A percentile compares a stretch with the other conserved stretches of the same genome.
phyloP scores from a whole-genome alignment of 257 asterid species.

The Primulina huaijiensis region DNA sequence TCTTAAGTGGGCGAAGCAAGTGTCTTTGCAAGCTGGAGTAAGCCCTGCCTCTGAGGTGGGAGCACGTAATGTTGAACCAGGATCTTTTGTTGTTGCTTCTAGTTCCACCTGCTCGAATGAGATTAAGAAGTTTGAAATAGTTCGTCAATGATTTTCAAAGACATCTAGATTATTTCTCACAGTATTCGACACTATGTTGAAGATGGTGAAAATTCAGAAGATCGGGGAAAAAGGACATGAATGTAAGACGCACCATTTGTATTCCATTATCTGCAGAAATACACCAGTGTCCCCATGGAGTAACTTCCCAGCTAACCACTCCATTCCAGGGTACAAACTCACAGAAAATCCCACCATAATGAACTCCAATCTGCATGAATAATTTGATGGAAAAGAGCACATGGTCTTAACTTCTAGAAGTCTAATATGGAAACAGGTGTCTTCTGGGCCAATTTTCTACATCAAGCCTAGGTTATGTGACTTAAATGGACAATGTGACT shows the following conservation, averaged over 20 bases:
- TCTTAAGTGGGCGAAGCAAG: constrained; percentile 69
- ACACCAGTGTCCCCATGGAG: constrained; percentile 87
- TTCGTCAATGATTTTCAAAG: background rate
- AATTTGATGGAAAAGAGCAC: background rate
- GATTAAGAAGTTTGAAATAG: constrained; percentile 12
- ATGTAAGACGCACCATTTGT: constrained; percentile 43
- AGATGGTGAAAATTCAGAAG: background rate
- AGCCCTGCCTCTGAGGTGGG: constrained; percentile 86
- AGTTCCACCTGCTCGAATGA: constrained; percentile 59
- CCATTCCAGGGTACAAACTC: constrained; percentile 97
- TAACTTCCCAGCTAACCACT: constrained; percentile 77
- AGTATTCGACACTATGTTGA: background rate
- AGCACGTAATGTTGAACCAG: constrained; percentile 89
- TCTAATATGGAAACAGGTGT: constrained; percentile 15
- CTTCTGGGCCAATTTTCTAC: background rate
- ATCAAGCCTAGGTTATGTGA: too few species aligned
- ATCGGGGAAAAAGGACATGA: background rate
- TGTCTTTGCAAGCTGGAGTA: constrained; percentile 88
- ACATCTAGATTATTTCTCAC: background rate
- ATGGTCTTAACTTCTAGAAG: background rate
- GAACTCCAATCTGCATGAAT: constrained; percentile 72
- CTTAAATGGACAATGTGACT: background rate
- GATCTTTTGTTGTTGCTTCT: constrained; percentile 69
- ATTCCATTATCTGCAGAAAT: constrained; percentile 73
- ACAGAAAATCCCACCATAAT: constrained; percentile 69